A percentile compares a stretch with the other conserved stretches of the same genome.
Evolutionary conservation across 352 stramenopile genomes (phyloP).

Genomic region (Pythium chondricola): DNA sequence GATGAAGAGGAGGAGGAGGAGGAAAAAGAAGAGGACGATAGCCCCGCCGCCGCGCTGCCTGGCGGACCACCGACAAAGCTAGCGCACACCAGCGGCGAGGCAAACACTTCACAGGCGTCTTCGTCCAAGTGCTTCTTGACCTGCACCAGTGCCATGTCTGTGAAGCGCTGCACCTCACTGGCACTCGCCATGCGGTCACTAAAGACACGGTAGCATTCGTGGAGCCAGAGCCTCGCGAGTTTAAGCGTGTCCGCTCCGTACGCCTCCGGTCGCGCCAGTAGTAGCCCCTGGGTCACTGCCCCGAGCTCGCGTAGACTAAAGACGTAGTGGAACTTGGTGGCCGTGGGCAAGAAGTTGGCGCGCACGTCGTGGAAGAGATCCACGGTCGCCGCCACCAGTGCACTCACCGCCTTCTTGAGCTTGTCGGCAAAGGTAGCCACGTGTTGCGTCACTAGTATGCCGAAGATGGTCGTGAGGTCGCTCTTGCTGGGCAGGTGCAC

Average conservation of each 20-base stretch:
- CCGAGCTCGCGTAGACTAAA: slow-evolving; percentile 90
- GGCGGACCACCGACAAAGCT: slow-evolving; percentile 36
- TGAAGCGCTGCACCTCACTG: slow-evolving; percentile 73
- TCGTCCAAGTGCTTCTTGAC: slow-evolving; percentile 87
- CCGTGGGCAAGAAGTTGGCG: slow-evolving; percentile 79
- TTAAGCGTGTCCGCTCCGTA: slow-evolving; percentile 53
- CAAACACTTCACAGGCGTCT: slow-evolving; percentile 66
- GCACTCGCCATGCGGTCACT: slow-evolving; percentile 81
- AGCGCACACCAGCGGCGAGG: slow-evolving; percentile 57
- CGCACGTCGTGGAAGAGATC: slow-evolving; percentile 74
- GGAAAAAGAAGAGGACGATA: no score
- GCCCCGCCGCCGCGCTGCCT: no score
- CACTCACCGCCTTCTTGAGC: slow-evolving; percentile 58
- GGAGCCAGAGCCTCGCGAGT: slow-evolving; percentile 84
- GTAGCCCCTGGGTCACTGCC: slow-evolving; percentile 84
- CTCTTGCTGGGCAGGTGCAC: slow-evolving; percentile 55
- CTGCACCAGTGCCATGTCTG: slow-evolving; percentile 78
- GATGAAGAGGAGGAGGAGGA: no score
- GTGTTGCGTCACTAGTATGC: slow-evolving; percentile 56
- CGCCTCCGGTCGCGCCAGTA: slow-evolving; percentile 48
- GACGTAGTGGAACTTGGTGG: slow-evolving; percentile 91
- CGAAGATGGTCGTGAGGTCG: slow-evolving; percentile 70
- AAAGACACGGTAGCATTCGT: slow-evolving; percentile 90
- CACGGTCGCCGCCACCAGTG: slow-evolving; percentile 75
- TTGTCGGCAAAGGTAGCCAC: slow-evolving; percentile 69